These are phyloP conservation scores for Leucocoprinus gongylophorus DNA, from an alignment of 1,284 basidiomycete genomes.

Conservation along the genomic window DNA sequence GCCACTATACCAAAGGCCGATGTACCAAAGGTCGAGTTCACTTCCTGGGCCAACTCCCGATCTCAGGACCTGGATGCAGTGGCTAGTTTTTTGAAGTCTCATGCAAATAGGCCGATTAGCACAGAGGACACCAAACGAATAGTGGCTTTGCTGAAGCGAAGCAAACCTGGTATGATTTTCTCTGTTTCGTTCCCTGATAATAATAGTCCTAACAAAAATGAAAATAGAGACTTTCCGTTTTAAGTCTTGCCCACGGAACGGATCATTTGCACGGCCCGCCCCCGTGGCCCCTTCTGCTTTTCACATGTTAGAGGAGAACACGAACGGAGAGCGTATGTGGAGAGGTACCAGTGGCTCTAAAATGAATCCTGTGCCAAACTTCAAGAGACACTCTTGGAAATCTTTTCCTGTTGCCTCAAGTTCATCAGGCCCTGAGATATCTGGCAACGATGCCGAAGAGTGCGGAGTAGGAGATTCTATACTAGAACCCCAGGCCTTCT, in stretches of 20 bases:
- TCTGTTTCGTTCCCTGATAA: not conserved
- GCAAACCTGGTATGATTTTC: slow-evolving; percentile 21
- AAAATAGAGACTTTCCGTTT: slow-evolving; percentile 19
- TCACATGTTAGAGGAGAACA: slow-evolving; percentile 54
- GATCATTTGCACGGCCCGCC: slow-evolving; percentile 15
- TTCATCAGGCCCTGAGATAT: slow-evolving; percentile 34
- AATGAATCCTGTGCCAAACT: no score
- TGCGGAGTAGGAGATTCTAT: slow-evolving; percentile 42
- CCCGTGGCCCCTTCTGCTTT: slow-evolving; percentile 20
- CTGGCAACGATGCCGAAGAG: slow-evolving; percentile 49
- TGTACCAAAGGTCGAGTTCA: slow-evolving; percentile 6
- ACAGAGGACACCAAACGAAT: slow-evolving; percentile 2
- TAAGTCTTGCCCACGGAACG: slow-evolving; percentile 14
- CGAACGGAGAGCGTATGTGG: slow-evolving; percentile 63
- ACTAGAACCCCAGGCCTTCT: slow-evolving; percentile 7
- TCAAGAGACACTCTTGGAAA: no score
- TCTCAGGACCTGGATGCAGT: slow-evolving; percentile 40
- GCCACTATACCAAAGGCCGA: not conserved
- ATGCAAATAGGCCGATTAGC: slow-evolving; percentile 36
- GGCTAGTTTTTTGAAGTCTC: slow-evolving; percentile 37
- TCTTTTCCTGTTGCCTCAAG: slow-evolving; percentile 30
- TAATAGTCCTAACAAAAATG: not conserved
- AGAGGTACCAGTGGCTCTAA: slow-evolving; percentile 63
- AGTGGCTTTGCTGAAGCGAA: slow-evolving; percentile 7
- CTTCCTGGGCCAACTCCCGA: slow-evolving; percentile 20